Evolutionary conservation across 768 basidiomycete genomes (phyloP).

Genomic region (Suillus spraguei): DNA sequence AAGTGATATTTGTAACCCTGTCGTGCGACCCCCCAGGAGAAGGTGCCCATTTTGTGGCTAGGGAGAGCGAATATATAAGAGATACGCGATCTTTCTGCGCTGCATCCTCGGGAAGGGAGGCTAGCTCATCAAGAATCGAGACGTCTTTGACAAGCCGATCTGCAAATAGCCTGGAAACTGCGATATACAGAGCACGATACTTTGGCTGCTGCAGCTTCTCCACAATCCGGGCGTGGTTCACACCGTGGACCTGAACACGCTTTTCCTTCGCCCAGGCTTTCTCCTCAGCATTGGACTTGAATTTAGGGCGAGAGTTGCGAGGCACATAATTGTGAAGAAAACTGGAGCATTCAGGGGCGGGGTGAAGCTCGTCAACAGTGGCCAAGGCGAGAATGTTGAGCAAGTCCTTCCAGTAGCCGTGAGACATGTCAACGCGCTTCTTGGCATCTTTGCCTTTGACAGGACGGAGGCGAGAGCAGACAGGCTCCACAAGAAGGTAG

Average conservation of each 20-base stretch:
- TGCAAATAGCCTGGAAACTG: slow-evolving; percentile 62
- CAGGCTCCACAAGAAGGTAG: slow-evolving; percentile 51
- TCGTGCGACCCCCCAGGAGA: slow-evolving; percentile 62
- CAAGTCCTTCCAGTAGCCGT: slow-evolving; percentile 80
- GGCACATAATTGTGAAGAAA: slow-evolving; percentile 29
- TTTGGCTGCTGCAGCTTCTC: slow-evolving; percentile 47
- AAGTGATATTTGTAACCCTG: slow-evolving; percentile 61
- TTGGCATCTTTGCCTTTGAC: slow-evolving; percentile 29
- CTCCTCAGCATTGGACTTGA: slow-evolving; percentile 25
- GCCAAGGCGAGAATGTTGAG: slow-evolving; percentile 68
- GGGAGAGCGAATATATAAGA: slow-evolving; percentile 40
- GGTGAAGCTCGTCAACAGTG: slow-evolving; percentile 49
- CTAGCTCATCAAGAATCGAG: slow-evolving; percentile 38
- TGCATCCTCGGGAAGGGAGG: slow-evolving; percentile 34
- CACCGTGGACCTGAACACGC: slow-evolving; percentile 23
- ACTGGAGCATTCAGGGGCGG: slow-evolving; percentile 13
- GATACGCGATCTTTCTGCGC: slow-evolving; percentile 20
- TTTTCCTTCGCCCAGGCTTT: slow-evolving; percentile 24
- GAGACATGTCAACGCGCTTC: slow-evolving; percentile 30
- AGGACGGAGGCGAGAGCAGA: slow-evolving; percentile 36
- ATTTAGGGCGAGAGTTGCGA: slow-evolving; percentile 29
- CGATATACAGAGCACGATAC: slow-evolving; percentile 65
- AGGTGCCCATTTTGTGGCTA: slow-evolving; percentile 75
- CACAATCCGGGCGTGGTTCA: slow-evolving; percentile 39
- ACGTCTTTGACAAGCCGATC: slow-evolving; percentile 52